Conservation (phyloP, 306 rosid genomes). For the Carpinus fangiana region DNA sequence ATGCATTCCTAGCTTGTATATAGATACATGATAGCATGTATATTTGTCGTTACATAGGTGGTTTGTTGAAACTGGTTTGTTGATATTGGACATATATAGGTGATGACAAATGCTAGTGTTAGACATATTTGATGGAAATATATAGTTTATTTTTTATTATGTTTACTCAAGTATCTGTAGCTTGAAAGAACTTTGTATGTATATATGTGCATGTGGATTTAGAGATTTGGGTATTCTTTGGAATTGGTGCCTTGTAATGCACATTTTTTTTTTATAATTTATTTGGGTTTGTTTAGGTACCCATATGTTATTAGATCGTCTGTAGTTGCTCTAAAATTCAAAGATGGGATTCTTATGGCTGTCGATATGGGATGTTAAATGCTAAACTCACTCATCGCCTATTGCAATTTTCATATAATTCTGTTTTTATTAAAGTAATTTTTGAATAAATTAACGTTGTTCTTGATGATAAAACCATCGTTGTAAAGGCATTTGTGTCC, state of each 20-base stretch:
- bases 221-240: conserved; percentile 7
- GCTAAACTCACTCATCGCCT: not conserved
- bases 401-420: not conserved
- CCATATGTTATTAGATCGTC: conserved; percentile 94
- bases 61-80: no score
- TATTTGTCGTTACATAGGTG: no score
- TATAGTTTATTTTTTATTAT: no score
- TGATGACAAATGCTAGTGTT: no score
- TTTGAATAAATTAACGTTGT: not conserved
- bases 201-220: not conserved
- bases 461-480: not conserved
- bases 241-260: not conserved
- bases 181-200: conserved; percentile 70
- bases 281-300: conserved; percentile 45
- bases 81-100: no score
- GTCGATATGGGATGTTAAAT: conserved; percentile 90
- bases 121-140: no score
- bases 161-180: no score
- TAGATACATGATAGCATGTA: no score
- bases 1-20: no score
- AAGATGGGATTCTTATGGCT: conserved; percentile 93
- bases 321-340: conserved; percentile 86
- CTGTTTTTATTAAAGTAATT: not conserved
- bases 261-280: no score
- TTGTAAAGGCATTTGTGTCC: not conserved